Conservation (phyloP, 148 eudicot genomes). For the Linanthus parryae region DNA sequence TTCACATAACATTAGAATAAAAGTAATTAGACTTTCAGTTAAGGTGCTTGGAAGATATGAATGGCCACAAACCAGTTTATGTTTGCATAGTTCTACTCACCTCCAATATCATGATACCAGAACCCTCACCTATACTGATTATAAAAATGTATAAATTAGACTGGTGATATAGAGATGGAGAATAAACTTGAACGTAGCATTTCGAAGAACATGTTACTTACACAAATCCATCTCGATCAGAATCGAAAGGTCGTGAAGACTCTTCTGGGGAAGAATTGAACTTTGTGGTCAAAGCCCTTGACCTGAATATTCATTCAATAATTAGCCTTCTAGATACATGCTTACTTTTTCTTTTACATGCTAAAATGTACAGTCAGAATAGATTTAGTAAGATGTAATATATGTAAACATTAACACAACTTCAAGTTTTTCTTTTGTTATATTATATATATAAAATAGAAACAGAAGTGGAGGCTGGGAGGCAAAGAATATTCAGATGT, state of each 20-base stretch:
- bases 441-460: too few species aligned
- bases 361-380: background rate
- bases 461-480: too few species aligned
- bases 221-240: conserved; percentile 95
- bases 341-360: background rate
- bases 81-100: conserved; percentile 32
- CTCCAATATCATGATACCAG: conserved; percentile 88
- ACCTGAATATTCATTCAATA: conserved; percentile 54
- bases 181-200: too few species aligned
- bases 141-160: conserved; percentile 12
- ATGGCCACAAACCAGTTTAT: background rate
- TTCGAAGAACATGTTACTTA: too few species aligned
- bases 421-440: too few species aligned
- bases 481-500: too few species aligned
- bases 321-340: too few species aligned
- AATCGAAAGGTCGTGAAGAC: conserved; percentile 94
- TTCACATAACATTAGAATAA: too few species aligned
- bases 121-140: conserved; percentile 90
- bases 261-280: conserved; percentile 68
- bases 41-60: too few species aligned
- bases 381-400: too few species aligned
- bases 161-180: conserved; percentile 1
- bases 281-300: conserved; percentile 77
- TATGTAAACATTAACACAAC: too few species aligned
- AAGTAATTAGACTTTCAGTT: too few species aligned